A percentile compares a stretch with the other conserved stretches of the same genome.
Conservation (phyloP, 1,284 basidiomycete species). For the Rhodofomes roseus region DNA sequence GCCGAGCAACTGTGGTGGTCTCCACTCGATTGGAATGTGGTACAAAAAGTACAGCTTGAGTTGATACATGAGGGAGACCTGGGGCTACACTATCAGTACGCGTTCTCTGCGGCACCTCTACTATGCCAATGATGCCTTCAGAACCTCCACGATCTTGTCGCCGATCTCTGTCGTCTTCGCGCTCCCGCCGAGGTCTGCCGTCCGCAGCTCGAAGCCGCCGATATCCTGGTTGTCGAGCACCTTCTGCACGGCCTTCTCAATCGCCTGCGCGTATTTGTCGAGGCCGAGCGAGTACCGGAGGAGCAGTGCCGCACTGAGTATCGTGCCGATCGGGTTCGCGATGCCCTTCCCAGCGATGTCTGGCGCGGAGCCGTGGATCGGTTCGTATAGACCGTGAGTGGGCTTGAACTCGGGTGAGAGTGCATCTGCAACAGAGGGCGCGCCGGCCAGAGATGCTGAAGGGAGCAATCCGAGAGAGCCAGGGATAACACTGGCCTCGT, state of each 20-base stretch:
- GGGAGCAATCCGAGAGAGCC: conserved; percentile 96
- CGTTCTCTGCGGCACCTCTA: neutral
- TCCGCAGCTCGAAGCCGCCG: conserved; percentile 82
- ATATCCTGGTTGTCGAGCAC: conserved; percentile 73
- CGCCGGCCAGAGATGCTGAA: conserved; percentile 91
- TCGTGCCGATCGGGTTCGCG: conserved; percentile 97
- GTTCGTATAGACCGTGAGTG: conserved; percentile 90
- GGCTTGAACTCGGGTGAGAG: conserved; percentile 66
- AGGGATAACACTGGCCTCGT: conserved; percentile 96
- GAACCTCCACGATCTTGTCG: conserved; percentile 76
- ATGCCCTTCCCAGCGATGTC: conserved; percentile 95
- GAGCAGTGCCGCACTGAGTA: conserved; percentile 94
- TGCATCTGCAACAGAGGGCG: conserved; percentile 65
- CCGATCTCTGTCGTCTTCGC: conserved; percentile 79
- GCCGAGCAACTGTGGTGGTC: too few relatives aligned
- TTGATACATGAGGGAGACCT: neutral
- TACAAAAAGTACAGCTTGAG: neutral
- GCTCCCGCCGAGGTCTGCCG: conserved; percentile 86
- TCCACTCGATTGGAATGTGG: neutral
- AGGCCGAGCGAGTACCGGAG: conserved; percentile 92
- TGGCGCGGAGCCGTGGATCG: conserved; percentile 93
- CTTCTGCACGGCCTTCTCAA: conserved; percentile 88
- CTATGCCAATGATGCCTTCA: conserved; percentile 58
- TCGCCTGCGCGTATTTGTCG: conserved; percentile 76
- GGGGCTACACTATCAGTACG: neutral